A percentile compares a stretch with the other conserved stretches of the same genome.
These are phyloP conservation scores for Curvularia verruculosa DNA, from an alignment of 2,329 filamentous ascomycete species.

Conservation along the genomic window DNA sequence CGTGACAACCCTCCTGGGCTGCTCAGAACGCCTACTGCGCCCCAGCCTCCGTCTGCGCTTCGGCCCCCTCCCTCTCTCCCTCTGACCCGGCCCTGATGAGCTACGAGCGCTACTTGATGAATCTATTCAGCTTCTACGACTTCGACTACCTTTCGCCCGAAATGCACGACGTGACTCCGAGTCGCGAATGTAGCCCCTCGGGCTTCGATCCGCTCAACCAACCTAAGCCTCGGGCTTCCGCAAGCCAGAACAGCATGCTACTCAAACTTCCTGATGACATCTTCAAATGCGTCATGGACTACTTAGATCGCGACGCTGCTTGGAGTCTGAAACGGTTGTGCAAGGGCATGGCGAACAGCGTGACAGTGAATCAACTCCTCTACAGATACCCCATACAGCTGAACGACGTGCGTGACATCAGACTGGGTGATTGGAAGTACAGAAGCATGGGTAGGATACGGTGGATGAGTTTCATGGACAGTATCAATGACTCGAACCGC, in stretches of 20 bases:
- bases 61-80: neutral
- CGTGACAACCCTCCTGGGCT: slow-evolving; percentile 2
- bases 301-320: slow-evolving; percentile 42
- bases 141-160: slow-evolving; percentile 30
- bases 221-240: slow-evolving; percentile 21
- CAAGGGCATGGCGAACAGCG: slow-evolving; percentile 39
- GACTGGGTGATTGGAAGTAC: slow-evolving; percentile 45
- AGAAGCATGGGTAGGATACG: slow-evolving; percentile 31
- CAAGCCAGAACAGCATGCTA: slow-evolving; percentile 32
- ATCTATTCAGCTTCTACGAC: slow-evolving; percentile 29
- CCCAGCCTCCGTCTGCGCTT: slow-evolving; percentile 3
- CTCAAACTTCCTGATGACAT: slow-evolving; percentile 45
- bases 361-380: slow-evolving; percentile 40
- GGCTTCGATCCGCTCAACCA: slow-evolving; percentile 27
- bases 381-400: slow-evolving; percentile 43
- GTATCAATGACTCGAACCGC: slow-evolving; percentile 42
- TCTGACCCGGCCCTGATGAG: slow-evolving; percentile 14
- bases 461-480: slow-evolving; percentile 42
- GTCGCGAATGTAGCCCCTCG: slow-evolving; percentile 33
- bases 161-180: slow-evolving; percentile 25
- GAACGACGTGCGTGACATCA: slow-evolving; percentile 40
- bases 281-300: slow-evolving; percentile 46
- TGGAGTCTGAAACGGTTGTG: slow-evolving; percentile 44
- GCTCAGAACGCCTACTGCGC: slow-evolving; percentile 2
- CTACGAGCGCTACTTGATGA: slow-evolving; percentile 19